These are phyloP conservation scores for Exophiala oligosperma DNA, from an alignment of 2,329 filamentous ascomycete genomes.

Conservation along the genomic window DNA sequence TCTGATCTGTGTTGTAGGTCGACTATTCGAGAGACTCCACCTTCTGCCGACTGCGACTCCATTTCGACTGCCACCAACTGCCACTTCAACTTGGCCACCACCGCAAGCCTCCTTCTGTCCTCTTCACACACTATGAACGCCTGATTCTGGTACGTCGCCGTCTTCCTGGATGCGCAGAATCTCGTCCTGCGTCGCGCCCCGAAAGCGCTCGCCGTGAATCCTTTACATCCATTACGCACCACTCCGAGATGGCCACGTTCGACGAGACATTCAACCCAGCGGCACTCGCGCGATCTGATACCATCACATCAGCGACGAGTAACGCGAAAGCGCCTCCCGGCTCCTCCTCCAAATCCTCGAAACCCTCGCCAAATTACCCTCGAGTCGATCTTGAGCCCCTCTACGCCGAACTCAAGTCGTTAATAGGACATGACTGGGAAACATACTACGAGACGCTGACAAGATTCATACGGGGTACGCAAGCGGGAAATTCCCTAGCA, in stretches of 20 bases:
- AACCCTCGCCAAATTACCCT: conserved; percentile 54
- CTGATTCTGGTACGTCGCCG: background rate
- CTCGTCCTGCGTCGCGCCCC: background rate
- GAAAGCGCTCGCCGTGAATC: background rate
- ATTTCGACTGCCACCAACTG: background rate
- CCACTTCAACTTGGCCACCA: background rate
- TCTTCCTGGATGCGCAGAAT: conserved; percentile 6
- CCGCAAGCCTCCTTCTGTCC: background rate
- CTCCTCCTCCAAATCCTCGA: conserved; percentile 47
- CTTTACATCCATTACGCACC: background rate
- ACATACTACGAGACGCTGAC: conserved; percentile 61
- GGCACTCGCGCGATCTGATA: conserved; percentile 32
- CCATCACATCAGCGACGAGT: conserved; percentile 21
- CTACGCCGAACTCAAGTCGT: conserved; percentile 61
- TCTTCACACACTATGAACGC: background rate
- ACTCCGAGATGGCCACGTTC: conserved; percentile 25
- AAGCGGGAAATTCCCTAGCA: background rate
- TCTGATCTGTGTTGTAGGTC: conserved; percentile 4
- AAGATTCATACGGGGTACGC: conserved; percentile 58
- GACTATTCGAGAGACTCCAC: too few species aligned
- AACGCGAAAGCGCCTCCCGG: conserved; percentile 21
- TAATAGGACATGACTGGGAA: conserved; percentile 60
- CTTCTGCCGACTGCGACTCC: background rate
- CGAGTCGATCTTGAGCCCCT: conserved; percentile 64
- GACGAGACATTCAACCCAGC: conserved; percentile 35